phyloP scores from a whole-genome alignment of 1,139 yeast genomes.

The Pneumocystis murina region DNA sequence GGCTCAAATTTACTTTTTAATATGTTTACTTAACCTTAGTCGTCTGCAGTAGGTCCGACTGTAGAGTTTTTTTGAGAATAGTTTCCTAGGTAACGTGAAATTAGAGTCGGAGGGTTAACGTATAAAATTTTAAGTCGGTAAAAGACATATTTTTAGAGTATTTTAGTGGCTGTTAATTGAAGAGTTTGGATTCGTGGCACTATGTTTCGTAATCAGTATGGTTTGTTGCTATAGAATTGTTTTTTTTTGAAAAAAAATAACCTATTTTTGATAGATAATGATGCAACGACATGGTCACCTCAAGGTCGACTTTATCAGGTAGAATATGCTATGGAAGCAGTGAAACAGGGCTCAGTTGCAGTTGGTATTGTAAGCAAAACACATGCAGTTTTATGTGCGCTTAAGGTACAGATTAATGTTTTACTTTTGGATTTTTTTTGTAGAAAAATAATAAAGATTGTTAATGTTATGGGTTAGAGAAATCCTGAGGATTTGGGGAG shows the following conservation, averaged over 20 bases:
- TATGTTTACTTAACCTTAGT: too few species aligned
- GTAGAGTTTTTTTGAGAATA: too few species aligned
- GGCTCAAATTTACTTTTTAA: too few species aligned
- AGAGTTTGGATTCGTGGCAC: background rate
- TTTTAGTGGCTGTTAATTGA: background rate
- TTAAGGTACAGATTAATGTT: conserved; percentile 32
- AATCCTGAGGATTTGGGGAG: conserved; percentile 96
- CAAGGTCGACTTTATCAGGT: conserved; percentile 24
- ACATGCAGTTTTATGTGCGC: conserved; percentile 82
- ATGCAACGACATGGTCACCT: conserved; percentile 13
- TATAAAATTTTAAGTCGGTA: background rate
- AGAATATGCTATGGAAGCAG: conserved; percentile 93
- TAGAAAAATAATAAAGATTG: background rate
- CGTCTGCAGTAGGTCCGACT: too few species aligned
- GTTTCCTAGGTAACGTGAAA: too few species aligned
- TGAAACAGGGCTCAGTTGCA: conserved; percentile 95
- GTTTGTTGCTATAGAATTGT: background rate
- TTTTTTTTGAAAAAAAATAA: background rate
- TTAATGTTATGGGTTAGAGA: conserved; percentile 28
- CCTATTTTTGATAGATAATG: conserved; percentile 3
- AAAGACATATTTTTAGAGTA: too few species aligned
- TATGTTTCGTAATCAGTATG: conserved; percentile 1
- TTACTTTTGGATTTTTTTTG: background rate
- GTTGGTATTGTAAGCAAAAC: conserved; percentile 79
- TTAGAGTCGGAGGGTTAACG: background rate